A percentile compares a stretch with the other conserved stretches of the same genome.
Conservation (phyloP, 176 grass and related monocot species). For the Cenchrus purpureus region DNA sequence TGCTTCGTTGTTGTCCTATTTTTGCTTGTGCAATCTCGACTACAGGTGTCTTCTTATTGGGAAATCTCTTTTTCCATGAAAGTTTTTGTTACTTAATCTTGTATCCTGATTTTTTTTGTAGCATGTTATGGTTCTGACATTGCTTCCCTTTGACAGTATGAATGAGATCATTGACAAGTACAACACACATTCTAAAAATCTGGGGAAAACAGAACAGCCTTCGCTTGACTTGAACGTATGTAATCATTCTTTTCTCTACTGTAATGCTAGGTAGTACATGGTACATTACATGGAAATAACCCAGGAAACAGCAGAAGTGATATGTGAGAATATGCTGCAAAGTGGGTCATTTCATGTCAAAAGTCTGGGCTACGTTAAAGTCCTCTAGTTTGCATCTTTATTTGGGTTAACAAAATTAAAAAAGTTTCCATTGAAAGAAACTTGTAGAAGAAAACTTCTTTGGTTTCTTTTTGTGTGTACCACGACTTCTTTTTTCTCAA, state of each 20-base stretch:
- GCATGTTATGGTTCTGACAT: constrained; percentile 34
- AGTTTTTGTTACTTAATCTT: background rate
- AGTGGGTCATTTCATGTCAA: constrained; percentile 30
- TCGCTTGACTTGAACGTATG: constrained; percentile 82
- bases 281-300: background rate
- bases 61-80: too few species aligned
- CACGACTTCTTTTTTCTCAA: too few species aligned
- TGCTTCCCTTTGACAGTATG: constrained; percentile 67
- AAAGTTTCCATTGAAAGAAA: background rate
- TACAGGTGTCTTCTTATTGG: too few species aligned
- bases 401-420: background rate
- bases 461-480: background rate
- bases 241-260: constrained; percentile 31
- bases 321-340: background rate
- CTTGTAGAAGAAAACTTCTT: background rate
- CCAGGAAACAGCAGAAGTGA: background rate
- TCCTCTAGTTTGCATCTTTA: constrained; percentile 5
- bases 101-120: constrained; percentile 18
- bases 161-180: constrained; percentile 86
- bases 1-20: background rate
- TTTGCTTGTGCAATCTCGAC: too few species aligned
- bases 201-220: constrained; percentile 65
- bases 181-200: constrained; percentile 70
- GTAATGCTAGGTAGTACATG: constrained; percentile 8
- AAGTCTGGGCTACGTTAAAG: background rate